Evolutionary conservation across 1,139 yeast genomes (phyloP).

Genomic region (Kodamaea sp.): DNA sequence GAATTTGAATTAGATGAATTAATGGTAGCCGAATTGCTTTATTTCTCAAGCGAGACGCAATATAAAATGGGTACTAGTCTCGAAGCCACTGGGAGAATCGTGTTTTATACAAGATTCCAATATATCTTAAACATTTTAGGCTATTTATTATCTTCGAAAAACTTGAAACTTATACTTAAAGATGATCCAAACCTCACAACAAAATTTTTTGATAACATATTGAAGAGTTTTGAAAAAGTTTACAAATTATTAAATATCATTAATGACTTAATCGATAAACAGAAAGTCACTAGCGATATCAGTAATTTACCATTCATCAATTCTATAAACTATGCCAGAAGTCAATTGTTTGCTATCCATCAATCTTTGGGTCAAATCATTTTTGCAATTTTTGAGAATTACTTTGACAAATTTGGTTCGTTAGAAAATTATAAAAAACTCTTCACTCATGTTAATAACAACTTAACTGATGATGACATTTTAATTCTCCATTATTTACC

Average conservation of each 20-base stretch:
- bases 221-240: slow-evolving; percentile 54
- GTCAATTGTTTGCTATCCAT: slow-evolving; percentile 62
- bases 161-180: slow-evolving; percentile 21
- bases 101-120: slow-evolving; percentile 65
- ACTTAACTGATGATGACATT: slow-evolving; percentile 56
- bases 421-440: slow-evolving; percentile 36
- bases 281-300: slow-evolving; percentile 42
- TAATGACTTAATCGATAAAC: slow-evolving; percentile 64
- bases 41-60: slow-evolving; percentile 38
- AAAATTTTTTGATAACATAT: slow-evolving; percentile 33
- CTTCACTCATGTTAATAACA: slow-evolving; percentile 24
- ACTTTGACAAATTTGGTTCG: slow-evolving; percentile 29
- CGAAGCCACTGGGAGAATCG: slow-evolving; percentile 67
- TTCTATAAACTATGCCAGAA: slow-evolving; percentile 55
- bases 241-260: slow-evolving; percentile 54
- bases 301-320: slow-evolving; percentile 50
- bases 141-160: slow-evolving; percentile 42
- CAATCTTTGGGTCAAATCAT: slow-evolving; percentile 68
- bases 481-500: slow-evolving; percentile 67
- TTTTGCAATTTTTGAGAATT: slow-evolving; percentile 44
- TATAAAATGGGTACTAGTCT: slow-evolving; percentile 51
- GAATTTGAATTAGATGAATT: slow-evolving; percentile 39
- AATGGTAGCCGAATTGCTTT: slow-evolving; percentile 35
- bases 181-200: slow-evolving; percentile 15
- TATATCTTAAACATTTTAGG: slow-evolving; percentile 69